A percentile compares a stretch with the other conserved stretches of the same genome.
phyloP scores from a whole-genome alignment of 78 protist species.

The Dictyostelium citrinum region DNA sequence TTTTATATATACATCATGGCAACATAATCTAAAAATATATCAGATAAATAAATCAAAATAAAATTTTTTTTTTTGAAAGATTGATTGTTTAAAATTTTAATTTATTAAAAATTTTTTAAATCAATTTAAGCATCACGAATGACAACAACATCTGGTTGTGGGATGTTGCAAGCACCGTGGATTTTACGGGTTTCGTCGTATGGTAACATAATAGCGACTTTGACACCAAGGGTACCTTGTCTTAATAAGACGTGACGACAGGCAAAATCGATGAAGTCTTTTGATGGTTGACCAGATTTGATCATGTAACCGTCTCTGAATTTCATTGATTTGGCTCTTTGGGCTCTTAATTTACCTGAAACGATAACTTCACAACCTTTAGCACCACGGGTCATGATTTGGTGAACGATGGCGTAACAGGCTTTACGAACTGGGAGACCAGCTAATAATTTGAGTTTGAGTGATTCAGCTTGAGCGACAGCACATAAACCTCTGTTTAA shows the following conservation, averaged over 20 bases:
- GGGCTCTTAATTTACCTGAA: slow-evolving; percentile 99
- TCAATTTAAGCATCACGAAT: not conserved
- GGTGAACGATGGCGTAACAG: slow-evolving; percentile 98
- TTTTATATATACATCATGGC: too few species aligned
- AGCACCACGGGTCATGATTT: slow-evolving; percentile 98
- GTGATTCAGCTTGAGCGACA: slow-evolving; percentile 99
- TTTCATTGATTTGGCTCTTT: slow-evolving; percentile 99
- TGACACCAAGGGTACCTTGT: slow-evolving; percentile 98
- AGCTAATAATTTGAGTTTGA: slow-evolving; percentile 96
- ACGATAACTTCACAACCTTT: slow-evolving; percentile 99
- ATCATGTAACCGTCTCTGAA: slow-evolving; percentile 99
- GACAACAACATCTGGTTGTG: slow-evolving; percentile 36
- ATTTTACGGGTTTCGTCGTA: slow-evolving; percentile 92
- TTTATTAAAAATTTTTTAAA: not conserved
- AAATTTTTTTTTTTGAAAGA: too few species aligned
- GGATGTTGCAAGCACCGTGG: slow-evolving; percentile 85
- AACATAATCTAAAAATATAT: too few species aligned
- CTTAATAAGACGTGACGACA: slow-evolving; percentile 95
- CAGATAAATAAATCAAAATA: too few species aligned
- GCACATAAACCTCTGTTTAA: slow-evolving; percentile 98
- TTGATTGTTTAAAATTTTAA: too few species aligned
- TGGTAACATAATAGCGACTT: slow-evolving; percentile 99
- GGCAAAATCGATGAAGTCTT: slow-evolving; percentile 94
- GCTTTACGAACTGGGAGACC: slow-evolving; percentile 99
- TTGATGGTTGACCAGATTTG: slow-evolving; percentile 95